Percentiles rank a stretch among this genome's conserved stretches.
phyloP scores from a whole-genome alignment of 2,329 filamentous ascomycete genomes.

The Colletotrichum sp. region DNA sequence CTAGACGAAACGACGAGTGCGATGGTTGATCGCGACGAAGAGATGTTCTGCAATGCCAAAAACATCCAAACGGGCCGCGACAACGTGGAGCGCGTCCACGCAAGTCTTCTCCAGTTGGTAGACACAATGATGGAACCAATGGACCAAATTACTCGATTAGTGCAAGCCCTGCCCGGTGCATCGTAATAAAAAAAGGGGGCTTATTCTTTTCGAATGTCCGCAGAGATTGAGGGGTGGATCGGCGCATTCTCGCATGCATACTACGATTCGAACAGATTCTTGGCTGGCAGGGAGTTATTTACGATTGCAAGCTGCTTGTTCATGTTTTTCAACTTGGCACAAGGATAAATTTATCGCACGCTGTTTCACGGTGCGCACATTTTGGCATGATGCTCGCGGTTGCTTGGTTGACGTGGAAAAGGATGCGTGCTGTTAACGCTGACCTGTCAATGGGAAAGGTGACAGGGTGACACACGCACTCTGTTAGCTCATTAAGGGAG shows the following conservation, averaged over 20 bases:
- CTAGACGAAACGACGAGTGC: not conserved
- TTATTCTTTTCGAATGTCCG: not conserved
- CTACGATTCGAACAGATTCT: not conserved
- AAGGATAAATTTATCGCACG: not conserved
- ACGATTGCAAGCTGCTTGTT: not conserved
- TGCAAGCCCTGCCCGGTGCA: not conserved
- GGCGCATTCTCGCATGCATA: not conserved
- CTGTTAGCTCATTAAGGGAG: too few species aligned
- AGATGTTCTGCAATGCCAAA: not conserved
- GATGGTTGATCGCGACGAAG: not conserved
- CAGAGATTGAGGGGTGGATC: not conserved
- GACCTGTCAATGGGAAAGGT: not conserved
- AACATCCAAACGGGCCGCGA: not conserved
- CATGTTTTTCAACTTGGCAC: not conserved
- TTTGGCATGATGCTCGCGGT: not conserved
- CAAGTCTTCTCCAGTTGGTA: not conserved
- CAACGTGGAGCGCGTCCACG: not conserved
- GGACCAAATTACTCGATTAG: not conserved
- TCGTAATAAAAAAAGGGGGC: not conserved
- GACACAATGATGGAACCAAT: not conserved
- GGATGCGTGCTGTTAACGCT: not conserved
- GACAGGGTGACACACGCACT: too few species aligned
- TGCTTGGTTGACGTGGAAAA: not conserved
- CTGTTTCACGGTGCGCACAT: not conserved
- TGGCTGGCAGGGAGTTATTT: not conserved